Base-by-base conservation (phyloP, 2,329 filamentous ascomycete species). In the Penicillium sp. region DNA sequence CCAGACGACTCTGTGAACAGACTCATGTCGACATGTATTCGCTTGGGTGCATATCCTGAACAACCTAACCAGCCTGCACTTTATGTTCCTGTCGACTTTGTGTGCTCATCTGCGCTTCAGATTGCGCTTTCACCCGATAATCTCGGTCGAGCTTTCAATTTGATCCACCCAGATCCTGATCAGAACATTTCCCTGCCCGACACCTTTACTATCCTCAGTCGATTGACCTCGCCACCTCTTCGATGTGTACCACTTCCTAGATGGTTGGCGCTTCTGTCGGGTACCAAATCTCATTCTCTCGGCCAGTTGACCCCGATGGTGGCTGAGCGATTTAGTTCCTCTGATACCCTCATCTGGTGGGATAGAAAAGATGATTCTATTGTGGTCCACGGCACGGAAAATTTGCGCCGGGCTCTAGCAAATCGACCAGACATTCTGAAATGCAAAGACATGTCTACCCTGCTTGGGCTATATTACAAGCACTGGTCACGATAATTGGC, bases 1-100 rank as follows among this genome's bases (percentile, higher is more conserved):
- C 24, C 49, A 7, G 46, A 59, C 2, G 59, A 65, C 36, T 33
- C 55, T 4, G 8, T 57, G 18, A 56, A 46, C 29, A 50, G 62
- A 3, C 24, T 64, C 2, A 55, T 64, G 26, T n/a, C 46, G 2
- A 51, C 43, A 4, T 58, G 57, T 20, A 47, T 62, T 17, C 54
- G 41, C 1, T 20, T 56, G 1, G 49, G 61, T 2, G 20, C 26
- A 26, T 65, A 55, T 27, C 61, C 62, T 0, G 18, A 33, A 1
- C 30, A 49, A 2, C 54, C 55, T 2, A 24, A 39, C 2, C 54
- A 58, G 1, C 47, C 51, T 1, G 47, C 50, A 4, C 44, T 58
- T 2, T 55, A 58, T 17, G 43, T 62, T 7, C 46, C 63, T 0
- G 54, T 62, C 0, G 58, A 62, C 20, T 62, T 52, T 21, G 17